phyloP scores from a whole-genome alignment of 2,329 filamentous ascomycete species.

The Verticillium longisporum region DNA sequence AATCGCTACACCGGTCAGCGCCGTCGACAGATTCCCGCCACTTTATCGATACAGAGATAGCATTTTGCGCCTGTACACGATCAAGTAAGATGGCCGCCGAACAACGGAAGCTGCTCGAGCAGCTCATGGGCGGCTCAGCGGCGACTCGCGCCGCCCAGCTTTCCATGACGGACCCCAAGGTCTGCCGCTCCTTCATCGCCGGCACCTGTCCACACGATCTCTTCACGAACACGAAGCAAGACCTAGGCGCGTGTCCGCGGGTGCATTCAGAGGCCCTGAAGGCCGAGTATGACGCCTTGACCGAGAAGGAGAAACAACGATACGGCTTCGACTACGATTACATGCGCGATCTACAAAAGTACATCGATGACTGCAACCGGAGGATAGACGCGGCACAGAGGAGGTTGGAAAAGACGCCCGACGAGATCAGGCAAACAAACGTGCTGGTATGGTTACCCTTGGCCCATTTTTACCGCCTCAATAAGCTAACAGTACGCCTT shows the following conservation, averaged over 20 bases:
- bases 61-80: no score
- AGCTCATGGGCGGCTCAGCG: conserved; percentile 77
- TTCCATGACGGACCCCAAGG: conserved; percentile 66
- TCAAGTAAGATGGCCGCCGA: conserved; percentile 73
- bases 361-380: conserved; percentile 94
- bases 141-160: conserved; percentile 72
- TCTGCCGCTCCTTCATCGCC: conserved; percentile 13
- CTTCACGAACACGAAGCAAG: conserved; percentile 99
- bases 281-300: conserved; percentile 74
- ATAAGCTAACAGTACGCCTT: not conserved
- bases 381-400: conserved; percentile 87
- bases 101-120: conserved; percentile 97
- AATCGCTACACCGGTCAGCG: not conserved
- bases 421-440: conserved; percentile 95
- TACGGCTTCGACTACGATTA: conserved; percentile 97
- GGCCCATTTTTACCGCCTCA: not conserved
- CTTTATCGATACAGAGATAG: not conserved
- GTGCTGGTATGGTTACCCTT: conserved; percentile 46
- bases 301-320: conserved; percentile 63
- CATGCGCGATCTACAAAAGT: conserved; percentile 89
- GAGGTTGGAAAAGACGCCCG: conserved; percentile 90
- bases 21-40: not conserved
- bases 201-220: conserved; percentile 53
- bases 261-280: conserved; percentile 85
- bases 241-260: conserved; percentile 83